Conservation (phyloP, 2,329 filamentous ascomycete genomes). For the Aspergillus caelatus region DNA sequence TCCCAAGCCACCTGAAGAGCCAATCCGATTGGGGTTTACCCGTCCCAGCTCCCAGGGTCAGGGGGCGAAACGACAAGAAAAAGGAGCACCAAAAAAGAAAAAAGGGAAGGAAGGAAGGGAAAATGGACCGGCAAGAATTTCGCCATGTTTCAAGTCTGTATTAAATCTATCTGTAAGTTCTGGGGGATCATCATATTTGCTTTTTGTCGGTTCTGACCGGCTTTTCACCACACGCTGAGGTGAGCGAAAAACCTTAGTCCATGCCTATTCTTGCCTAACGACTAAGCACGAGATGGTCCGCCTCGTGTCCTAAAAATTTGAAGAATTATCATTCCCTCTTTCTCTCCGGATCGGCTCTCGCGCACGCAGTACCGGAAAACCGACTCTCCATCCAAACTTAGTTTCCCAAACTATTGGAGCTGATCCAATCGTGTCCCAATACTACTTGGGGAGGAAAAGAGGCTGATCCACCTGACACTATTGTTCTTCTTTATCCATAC, state of each 20-base stretch:
- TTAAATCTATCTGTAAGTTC: background rate
- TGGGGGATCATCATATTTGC: background rate
- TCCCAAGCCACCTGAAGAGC: background rate
- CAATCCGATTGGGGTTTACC: background rate
- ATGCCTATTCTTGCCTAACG: background rate
- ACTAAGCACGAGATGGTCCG: background rate
- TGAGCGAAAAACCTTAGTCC: background rate
- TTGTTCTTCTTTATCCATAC: background rate
- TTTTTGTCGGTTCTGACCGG: background rate
- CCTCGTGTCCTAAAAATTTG: slow-evolving; percentile 1
- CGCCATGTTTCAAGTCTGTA: background rate
- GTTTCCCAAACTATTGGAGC: background rate
- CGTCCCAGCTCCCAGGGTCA: slow-evolving; percentile 4
- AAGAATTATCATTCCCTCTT: background rate
- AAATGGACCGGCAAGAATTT: background rate
- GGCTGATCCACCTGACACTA: slow-evolving; percentile 1
- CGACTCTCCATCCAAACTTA: background rate
- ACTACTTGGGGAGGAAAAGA: background rate
- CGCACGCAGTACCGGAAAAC: background rate
- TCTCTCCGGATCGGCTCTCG: background rate
- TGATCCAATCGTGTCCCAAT: background rate
- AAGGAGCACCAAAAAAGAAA: background rate
- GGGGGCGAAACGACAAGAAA: background rate
- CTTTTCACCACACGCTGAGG: background rate
- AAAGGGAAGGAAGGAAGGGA: background rate